These are phyloP conservation scores for Apophysomyces variabilis DNA, from an alignment of 371 early-diverging fungal genomes.

Conservation along the genomic window DNA sequence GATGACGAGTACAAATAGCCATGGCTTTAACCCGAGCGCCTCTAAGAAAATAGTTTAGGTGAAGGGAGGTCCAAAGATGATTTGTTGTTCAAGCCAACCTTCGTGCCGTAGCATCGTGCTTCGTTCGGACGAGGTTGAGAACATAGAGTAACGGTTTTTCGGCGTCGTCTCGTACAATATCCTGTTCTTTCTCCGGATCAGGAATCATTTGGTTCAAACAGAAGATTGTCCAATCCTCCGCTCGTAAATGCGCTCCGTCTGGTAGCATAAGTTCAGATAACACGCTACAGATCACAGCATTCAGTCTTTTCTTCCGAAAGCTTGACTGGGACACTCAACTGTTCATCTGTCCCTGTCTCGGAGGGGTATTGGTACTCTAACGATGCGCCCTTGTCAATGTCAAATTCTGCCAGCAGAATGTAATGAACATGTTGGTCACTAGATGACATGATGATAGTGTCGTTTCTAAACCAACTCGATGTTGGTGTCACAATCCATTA, in stretches of 20 bases:
- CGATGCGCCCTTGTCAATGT: slow-evolving; percentile 89
- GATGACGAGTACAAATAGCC: slow-evolving; percentile 90
- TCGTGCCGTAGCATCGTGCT: slow-evolving; percentile 83
- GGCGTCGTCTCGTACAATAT: slow-evolving; percentile 41
- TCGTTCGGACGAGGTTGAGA: slow-evolving; percentile 88
- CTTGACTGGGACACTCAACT: slow-evolving; percentile 46
- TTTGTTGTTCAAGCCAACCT: slow-evolving; percentile 44
- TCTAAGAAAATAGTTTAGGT: slow-evolving; percentile 36
- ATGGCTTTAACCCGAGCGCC: slow-evolving; percentile 94
- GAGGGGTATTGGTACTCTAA: slow-evolving; percentile 86
- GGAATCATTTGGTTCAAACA: slow-evolving; percentile 80
- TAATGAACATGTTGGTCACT: slow-evolving; percentile 72
- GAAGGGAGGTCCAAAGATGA: not conserved
- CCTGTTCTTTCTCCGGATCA: slow-evolving; percentile 43
- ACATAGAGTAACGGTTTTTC: slow-evolving; percentile 81
- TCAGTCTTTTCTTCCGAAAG: not conserved
- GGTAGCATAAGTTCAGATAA: slow-evolving; percentile 96
- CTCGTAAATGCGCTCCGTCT: slow-evolving; percentile 91
- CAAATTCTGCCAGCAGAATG: slow-evolving; percentile 91
- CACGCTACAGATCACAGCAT: slow-evolving; percentile 49
- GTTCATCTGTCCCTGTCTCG: slow-evolving; percentile 84
- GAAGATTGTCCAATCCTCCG: slow-evolving; percentile 95
- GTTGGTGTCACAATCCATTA: not conserved
- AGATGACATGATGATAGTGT: slow-evolving; percentile 30
- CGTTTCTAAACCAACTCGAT: not conserved